A percentile compares a stretch with the other conserved stretches of the same genome.
These are phyloP conservation scores for Claviceps monticola DNA, from an alignment of 2,329 filamentous ascomycete genomes.

Conservation along the genomic window DNA sequence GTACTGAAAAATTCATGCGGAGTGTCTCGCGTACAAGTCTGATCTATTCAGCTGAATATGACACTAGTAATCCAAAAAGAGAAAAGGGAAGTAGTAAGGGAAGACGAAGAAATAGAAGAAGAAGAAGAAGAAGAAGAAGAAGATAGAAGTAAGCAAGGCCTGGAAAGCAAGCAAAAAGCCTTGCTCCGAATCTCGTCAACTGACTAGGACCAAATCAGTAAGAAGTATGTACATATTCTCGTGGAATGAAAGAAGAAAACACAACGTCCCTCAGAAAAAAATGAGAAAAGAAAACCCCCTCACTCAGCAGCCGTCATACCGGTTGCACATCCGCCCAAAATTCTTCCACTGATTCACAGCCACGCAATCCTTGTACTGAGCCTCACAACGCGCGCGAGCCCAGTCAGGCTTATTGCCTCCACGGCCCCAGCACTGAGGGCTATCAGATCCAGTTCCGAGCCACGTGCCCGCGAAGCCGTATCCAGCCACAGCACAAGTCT, in stretches of 20 bases:
- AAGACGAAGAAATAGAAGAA: too few species aligned
- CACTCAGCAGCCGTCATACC: conserved; percentile 17
- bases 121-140: too few species aligned
- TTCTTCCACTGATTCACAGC: conserved; percentile 25
- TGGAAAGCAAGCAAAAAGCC: neutral
- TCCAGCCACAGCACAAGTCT: conserved; percentile 4
- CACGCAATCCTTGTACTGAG: conserved; percentile 36
- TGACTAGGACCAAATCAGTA: neutral
- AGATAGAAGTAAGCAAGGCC: neutral
- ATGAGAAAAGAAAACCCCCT: too few species aligned
- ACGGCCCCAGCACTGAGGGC: conserved; percentile 12
- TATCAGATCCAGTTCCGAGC: conserved; percentile 5
- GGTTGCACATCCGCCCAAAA: conserved; percentile 25
- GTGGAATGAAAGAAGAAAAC: neutral
- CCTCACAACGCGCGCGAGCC: conserved; percentile 28
- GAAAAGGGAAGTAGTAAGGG: too few species aligned
- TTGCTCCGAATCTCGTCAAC: neutral
- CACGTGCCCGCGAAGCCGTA: conserved; percentile 5
- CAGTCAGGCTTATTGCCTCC: conserved; percentile 19
- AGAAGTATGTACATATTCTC: neutral
- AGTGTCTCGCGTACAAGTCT: too few species aligned
- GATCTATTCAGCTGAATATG: too few species aligned
- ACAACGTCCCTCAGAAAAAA: neutral
- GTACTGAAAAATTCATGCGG: too few species aligned
- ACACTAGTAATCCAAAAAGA: too few species aligned